Evolutionary conservation across 2,329 filamentous ascomycete species (phyloP), one percentile per base, ranked within the genome.

Genomic region (Phaeosphaeria sp.): DNA sequence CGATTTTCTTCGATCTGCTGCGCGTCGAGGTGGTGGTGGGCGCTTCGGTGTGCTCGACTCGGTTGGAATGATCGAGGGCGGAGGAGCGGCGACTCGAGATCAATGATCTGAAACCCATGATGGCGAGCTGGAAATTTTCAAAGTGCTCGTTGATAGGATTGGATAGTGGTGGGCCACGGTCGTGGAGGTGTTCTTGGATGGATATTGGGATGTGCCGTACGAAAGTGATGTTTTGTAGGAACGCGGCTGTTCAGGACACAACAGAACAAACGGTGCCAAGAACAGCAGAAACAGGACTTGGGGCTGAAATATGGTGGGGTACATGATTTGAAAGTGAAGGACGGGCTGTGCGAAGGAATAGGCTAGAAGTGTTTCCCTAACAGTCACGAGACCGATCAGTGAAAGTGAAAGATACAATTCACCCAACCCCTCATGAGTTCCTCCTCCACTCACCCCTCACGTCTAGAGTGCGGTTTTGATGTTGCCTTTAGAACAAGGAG

Each of bases 81-180:
- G 51, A 22, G 15, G 33, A 47, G 17, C 1, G 39, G 20, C 33
- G 39, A 4, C 46, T 42, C 21, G 46, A 51, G 20, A 58, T n/a
- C 15, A 58, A 47, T 20, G 23, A 17, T n/a, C 30, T 50, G 43
- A 51, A 39, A 74, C 87, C 46, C 33, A 73, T 87, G 21, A 15
- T 46, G 21, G 6, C 15, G 20, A 18, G 41, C 17, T 43, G 41
- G 4, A 21, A 15, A 43, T 43, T 9, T 43, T 2, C n/a, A 18
- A 18, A 43, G 7, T 43, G n/a, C 20, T 43, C 41, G 41, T 18
- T 11, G 7, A 15, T 43, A 11, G 41, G 41, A 15, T 43, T 3
- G 41, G 41, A 9, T 2, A 43, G n/a, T 43, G 41, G 17, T 41
- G 17, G 36, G 13, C 7, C 30, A 36, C 30, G 5, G 30, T 36